A percentile compares a stretch with the other conserved stretches of the same genome.
These are phyloP conservation scores for Phytophthora megakarya DNA, from an alignment of 352 stramenopile species.

Conservation along the genomic window DNA sequence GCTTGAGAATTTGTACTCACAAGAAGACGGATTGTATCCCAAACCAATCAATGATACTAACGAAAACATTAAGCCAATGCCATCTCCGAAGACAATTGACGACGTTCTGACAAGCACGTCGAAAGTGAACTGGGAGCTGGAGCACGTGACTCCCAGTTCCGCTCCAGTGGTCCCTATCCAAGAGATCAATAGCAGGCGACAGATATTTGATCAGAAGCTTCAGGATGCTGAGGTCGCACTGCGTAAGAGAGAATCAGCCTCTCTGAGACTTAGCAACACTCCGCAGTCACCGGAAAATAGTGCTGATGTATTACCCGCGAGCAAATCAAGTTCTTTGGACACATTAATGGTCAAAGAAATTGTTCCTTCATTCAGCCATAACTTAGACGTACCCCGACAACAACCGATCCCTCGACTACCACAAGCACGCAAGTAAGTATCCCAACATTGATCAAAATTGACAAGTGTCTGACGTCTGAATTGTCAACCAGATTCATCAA, in stretches of 20 bases:
- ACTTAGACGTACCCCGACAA: slow-evolving; percentile 35
- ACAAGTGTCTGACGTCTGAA: neutral
- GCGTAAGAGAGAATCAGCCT: slow-evolving; percentile 43
- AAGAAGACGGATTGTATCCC: neutral
- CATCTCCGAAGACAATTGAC: slow-evolving; percentile 44
- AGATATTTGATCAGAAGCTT: slow-evolving; percentile 63
- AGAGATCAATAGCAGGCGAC: slow-evolving; percentile 33
- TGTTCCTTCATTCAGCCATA: slow-evolving; percentile 32
- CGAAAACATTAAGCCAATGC: slow-evolving; percentile 19
- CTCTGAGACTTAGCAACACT: slow-evolving; percentile 9
- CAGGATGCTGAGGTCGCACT: slow-evolving; percentile 61
- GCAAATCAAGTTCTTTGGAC: neutral
- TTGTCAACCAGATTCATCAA: slow-evolving; percentile 52
- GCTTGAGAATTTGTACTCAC: slow-evolving; percentile 52
- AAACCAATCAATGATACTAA: neutral
- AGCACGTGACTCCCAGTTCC: slow-evolving; percentile 44
- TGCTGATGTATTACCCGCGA: neutral
- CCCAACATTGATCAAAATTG: neutral
- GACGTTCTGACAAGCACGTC: slow-evolving; percentile 38
- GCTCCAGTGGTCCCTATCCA: slow-evolving; percentile 26
- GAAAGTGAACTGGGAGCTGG: slow-evolving; percentile 59
- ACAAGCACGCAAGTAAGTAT: slow-evolving; percentile 62
- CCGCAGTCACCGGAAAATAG: neutral
- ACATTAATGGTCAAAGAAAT: neutral
- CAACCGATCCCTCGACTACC: slow-evolving; percentile 59